Conservation (phyloP, 2,329 filamentous ascomycete species). For the Anthostomella pinea region DNA sequence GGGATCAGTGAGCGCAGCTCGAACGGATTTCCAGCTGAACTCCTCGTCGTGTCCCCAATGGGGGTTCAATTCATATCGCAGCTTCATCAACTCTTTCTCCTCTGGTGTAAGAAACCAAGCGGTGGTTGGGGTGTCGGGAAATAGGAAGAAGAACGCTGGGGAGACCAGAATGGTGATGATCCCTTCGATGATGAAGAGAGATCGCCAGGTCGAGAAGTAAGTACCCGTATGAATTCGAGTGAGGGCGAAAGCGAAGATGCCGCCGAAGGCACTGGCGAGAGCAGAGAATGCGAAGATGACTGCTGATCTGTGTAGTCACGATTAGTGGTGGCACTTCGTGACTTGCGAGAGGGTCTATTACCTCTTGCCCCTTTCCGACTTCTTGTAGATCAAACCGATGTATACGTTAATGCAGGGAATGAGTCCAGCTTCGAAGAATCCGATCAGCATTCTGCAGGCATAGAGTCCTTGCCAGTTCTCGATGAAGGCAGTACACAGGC, state of each 20-base stretch:
- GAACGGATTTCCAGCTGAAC: slow-evolving; percentile 23
- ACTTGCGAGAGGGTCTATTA: slow-evolving; percentile 14
- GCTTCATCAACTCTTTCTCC: slow-evolving; percentile 26
- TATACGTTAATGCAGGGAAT: slow-evolving; percentile 39
- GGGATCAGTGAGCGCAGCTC: slow-evolving; percentile 24
- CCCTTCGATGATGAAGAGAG: slow-evolving; percentile 41
- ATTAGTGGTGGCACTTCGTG: no score
- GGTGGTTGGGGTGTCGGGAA: slow-evolving; percentile 25
- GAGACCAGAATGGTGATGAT: slow-evolving; percentile 36
- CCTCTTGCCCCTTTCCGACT: slow-evolving; percentile 21
- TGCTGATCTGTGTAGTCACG: slow-evolving; percentile 25
- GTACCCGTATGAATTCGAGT: slow-evolving; percentile 32
- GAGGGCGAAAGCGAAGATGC: slow-evolving; percentile 41
- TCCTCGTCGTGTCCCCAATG: slow-evolving; percentile 27
- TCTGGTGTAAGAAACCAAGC: slow-evolving; percentile 29
- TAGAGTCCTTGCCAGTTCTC: slow-evolving; percentile 27
- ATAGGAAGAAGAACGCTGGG: slow-evolving; percentile 27
- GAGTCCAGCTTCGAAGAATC: slow-evolving; percentile 33
- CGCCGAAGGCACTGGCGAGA: slow-evolving; percentile 39
- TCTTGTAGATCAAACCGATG: slow-evolving; percentile 37
- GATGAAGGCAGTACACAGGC: slow-evolving; percentile 30
- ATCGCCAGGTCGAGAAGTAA: slow-evolving; percentile 36
- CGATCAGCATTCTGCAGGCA: slow-evolving; percentile 18
- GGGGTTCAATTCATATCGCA: slow-evolving; percentile 25
- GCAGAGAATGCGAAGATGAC: slow-evolving; percentile 40